A percentile compares a stretch with the other conserved stretches of the same genome.
Conservation (phyloP, 2,329 filamentous ascomycete species). For the Coleophoma crateriformis region DNA sequence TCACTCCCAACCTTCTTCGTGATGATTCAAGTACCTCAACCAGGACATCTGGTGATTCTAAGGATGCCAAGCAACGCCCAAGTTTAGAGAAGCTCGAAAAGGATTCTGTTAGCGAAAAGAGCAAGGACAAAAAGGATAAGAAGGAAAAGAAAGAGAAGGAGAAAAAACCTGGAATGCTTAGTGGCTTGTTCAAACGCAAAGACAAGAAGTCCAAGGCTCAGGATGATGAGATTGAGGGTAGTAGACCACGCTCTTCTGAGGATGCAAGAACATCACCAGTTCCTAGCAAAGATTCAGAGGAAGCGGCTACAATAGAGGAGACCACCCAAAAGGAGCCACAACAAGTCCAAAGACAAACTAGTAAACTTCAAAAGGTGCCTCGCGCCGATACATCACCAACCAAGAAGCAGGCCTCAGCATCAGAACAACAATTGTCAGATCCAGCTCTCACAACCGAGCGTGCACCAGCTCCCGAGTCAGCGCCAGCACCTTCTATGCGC, state of each 20-base stretch:
- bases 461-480: constrained; percentile 16
- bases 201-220: constrained; percentile 37
- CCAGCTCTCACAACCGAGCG: constrained; percentile 3
- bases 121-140: constrained; percentile 64
- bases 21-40: constrained; percentile 57
- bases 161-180: constrained; percentile 54
- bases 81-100: constrained; percentile 77
- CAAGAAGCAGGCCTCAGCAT: constrained; percentile 12
- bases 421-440: constrained; percentile 17
- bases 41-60: constrained; percentile 35
- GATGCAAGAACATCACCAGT: constrained; percentile 27
- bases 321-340: constrained; percentile 6
- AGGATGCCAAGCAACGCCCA: constrained; percentile 49
- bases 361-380: constrained; percentile 66
- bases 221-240: constrained; percentile 43
- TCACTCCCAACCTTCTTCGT: constrained; percentile 86
- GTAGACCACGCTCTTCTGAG: constrained; percentile 34
- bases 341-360: constrained; percentile 47
- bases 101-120: constrained; percentile 55
- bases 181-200: constrained; percentile 44
- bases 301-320: constrained; percentile 17
- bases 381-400: constrained; percentile 19
- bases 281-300: constrained; percentile 26
- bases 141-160: constrained; percentile 53
- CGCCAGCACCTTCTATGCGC: constrained; percentile 23